Evolutionary conservation across 192 early-diverging fungal genomes (phyloP).

Genomic region (Helicostylum pulchrum): DNA sequence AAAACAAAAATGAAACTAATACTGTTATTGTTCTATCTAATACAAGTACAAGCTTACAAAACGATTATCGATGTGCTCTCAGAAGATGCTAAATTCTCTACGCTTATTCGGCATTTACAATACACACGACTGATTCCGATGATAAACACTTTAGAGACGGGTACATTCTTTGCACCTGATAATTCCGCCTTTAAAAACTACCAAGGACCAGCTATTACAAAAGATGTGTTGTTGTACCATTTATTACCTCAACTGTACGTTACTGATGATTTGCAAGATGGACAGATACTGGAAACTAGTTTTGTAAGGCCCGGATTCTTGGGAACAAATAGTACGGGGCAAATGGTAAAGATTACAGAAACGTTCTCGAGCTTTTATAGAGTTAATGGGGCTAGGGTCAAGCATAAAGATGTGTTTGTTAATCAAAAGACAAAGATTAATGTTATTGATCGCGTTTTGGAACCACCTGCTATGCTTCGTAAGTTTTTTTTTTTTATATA

Average conservation of each 20-base stretch:
- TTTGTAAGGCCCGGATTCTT: constrained; percentile 18
- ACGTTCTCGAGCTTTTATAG: not conserved
- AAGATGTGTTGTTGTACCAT: constrained; percentile 30
- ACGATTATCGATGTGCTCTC: constrained; percentile 58
- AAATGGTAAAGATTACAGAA: constrained; percentile 22
- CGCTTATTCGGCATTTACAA: constrained; percentile 52
- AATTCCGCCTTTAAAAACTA: constrained; percentile 49
- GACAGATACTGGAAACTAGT: constrained; percentile 25
- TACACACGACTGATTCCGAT: constrained; percentile 50
- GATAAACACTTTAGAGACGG: constrained; percentile 52
- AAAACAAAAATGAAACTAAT: not conserved
- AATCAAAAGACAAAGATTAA: constrained; percentile 48
- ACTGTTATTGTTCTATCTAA: not conserved
- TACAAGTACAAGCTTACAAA: constrained; percentile 14
- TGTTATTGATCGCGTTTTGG: constrained; percentile 40
- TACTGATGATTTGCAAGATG: constrained; percentile 23
- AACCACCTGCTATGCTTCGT: constrained; percentile 40
- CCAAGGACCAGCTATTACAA: constrained; percentile 17
- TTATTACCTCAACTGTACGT: constrained; percentile 9
- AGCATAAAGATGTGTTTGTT: constrained; percentile 35
- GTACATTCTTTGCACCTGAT: constrained; percentile 57
- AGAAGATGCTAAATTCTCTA: constrained; percentile 45
- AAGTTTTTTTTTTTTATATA: constrained; percentile 18
- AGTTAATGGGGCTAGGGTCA: constrained; percentile 26
- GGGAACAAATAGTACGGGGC: constrained; percentile 6